A percentile compares a stretch with the other conserved stretches of the same genome.
phyloP scores from a whole-genome alignment of 306 rosid genomes.

The Vigna angularis region DNA sequence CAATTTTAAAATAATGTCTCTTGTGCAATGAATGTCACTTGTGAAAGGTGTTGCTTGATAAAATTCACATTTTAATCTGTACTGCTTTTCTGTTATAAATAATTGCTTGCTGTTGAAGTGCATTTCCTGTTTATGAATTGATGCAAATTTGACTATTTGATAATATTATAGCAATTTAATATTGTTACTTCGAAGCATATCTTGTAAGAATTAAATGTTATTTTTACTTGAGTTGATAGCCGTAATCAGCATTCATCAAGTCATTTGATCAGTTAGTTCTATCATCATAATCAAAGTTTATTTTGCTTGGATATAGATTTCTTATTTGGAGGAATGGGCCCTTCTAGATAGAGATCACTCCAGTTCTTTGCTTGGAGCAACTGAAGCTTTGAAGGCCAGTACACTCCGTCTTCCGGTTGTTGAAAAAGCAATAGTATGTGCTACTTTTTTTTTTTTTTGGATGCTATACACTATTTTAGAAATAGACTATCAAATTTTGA shows the following conservation, averaged over 20 bases:
- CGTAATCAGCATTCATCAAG: slow-evolving; percentile 12
- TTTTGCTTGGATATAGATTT: slow-evolving; percentile 65
- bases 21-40: slow-evolving; percentile 38
- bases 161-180: slow-evolving; percentile 19
- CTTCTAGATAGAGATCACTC: slow-evolving; percentile 91
- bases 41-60: slow-evolving; percentile 33
- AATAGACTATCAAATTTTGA: slow-evolving; percentile 30
- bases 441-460: slow-evolving; percentile 4
- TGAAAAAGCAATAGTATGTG: slow-evolving; percentile 85
- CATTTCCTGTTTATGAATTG: slow-evolving; percentile 11
- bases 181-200: slow-evolving; percentile 19
- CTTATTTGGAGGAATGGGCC: slow-evolving; percentile 94
- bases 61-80: slow-evolving; percentile 1
- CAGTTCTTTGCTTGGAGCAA: slow-evolving; percentile 93
- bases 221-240: slow-evolving; percentile 15
- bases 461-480: slow-evolving; percentile 1
- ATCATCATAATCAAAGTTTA: slow-evolving; percentile 34
- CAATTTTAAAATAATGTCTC: slow-evolving; percentile 40
- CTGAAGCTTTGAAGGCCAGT: slow-evolving; percentile 97
- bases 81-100: slow-evolving; percentile 24
- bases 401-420: slow-evolving; percentile 95
- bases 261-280: slow-evolving; percentile 33
- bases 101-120: slow-evolving; percentile 20
- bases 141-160: slow-evolving; percentile 9
- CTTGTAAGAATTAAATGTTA: slow-evolving; percentile 15